phyloP scores from a whole-genome alignment of 371 early-diverging fungal genomes.

The Massospora cicadina region DNA sequence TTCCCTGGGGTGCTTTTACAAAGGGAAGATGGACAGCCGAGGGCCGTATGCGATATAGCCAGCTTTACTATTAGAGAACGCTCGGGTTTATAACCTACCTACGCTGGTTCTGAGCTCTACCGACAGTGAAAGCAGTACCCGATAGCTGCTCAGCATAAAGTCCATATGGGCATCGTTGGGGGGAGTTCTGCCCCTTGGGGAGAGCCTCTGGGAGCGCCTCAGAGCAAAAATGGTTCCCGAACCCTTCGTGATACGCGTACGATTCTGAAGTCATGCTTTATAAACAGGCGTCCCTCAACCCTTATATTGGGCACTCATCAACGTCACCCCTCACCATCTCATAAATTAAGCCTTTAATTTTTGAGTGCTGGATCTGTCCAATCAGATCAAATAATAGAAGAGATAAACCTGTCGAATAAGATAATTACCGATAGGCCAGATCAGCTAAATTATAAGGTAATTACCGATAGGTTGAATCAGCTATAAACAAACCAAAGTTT shows the following conservation, averaged over 20 bases:
- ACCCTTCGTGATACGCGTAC: constrained; percentile 45
- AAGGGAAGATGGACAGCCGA: constrained; percentile 74
- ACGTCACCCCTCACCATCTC: neutral
- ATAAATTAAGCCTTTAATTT: neutral
- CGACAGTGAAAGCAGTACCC: constrained; percentile 89
- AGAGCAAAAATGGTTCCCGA: constrained; percentile 65
- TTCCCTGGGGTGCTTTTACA: constrained; percentile 16
- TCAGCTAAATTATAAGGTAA: too few species aligned
- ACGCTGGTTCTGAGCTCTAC: constrained; percentile 63
- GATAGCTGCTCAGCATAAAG: constrained; percentile 91
- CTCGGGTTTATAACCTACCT: constrained; percentile 23
- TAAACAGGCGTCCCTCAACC: neutral
- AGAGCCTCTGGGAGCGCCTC: constrained; percentile 77
- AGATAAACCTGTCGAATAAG: neutral
- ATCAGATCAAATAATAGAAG: neutral
- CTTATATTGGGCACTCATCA: neutral
- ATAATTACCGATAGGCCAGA: neutral
- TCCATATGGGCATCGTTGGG: constrained; percentile 76
- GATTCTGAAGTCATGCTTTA: neutral
- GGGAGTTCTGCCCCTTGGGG: constrained; percentile 82
- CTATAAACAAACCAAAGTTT: too few species aligned
- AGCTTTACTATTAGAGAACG: constrained; percentile 24
- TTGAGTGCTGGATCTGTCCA: neutral
- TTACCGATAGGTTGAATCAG: too few species aligned
- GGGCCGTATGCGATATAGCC: constrained; percentile 94